Conservation (phyloP, 2,329 filamentous ascomycete genomes). For the Aspergillus quadrilineatus region DNA sequence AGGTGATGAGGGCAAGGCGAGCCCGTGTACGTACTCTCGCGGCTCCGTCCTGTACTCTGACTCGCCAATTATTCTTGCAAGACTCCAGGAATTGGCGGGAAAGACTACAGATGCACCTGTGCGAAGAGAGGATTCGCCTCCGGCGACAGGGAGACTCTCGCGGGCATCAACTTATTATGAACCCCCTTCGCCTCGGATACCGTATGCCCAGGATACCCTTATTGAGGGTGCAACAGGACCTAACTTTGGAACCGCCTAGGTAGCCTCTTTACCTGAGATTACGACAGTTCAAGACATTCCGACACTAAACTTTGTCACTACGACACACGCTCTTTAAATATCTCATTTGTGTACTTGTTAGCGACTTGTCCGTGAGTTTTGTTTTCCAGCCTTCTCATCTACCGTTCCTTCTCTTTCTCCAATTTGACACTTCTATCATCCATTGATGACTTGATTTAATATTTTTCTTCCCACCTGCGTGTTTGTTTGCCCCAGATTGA, state of each 20-base stretch:
- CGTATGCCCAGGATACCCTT: slow-evolving; percentile 5
- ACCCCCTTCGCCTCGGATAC: slow-evolving; percentile 4
- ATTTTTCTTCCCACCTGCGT: background rate
- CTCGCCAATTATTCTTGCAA: slow-evolving; percentile 42
- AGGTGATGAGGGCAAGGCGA: slow-evolving; percentile 46
- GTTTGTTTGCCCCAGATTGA: background rate
- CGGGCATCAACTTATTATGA: slow-evolving; percentile 17
- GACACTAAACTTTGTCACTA: background rate
- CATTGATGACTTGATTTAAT: background rate
- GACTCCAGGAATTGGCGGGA: slow-evolving; percentile 41
- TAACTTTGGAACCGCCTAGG: slow-evolving; percentile 6
- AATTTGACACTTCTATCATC: background rate
- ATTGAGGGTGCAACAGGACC: slow-evolving; percentile 4
- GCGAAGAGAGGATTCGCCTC: slow-evolving; percentile 10
- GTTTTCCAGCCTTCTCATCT: background rate
- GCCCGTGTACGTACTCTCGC: slow-evolving; percentile 48
- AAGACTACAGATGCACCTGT: slow-evolving; percentile 24
- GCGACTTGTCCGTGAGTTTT: background rate
- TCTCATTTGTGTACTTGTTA: background rate
- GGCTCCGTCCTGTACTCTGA: slow-evolving; percentile 54
- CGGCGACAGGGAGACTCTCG: slow-evolving; percentile 12
- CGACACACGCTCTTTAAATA: background rate
- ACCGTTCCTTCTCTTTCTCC: background rate
- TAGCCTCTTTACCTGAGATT: background rate
- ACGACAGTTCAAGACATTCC: background rate